Evolutionary conservation across 768 basidiomycete species (phyloP).

Genomic region (Leccinum longicurvipes): DNA sequence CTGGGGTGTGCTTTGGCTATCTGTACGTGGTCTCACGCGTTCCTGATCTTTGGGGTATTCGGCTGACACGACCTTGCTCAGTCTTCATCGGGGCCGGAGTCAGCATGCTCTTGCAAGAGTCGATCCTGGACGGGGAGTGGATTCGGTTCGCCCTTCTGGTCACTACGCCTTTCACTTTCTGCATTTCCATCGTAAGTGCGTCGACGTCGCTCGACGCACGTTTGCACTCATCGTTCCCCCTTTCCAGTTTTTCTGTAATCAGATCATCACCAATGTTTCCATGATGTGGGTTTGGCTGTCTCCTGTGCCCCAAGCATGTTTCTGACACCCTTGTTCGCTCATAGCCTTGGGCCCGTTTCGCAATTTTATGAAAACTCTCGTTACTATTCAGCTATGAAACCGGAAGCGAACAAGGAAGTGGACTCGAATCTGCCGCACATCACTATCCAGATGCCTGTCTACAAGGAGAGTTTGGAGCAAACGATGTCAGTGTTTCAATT

Average conservation of each 20-base stretch:
- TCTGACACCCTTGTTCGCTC: background rate
- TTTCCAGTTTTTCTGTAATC: slow-evolving; percentile 67
- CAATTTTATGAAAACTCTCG: slow-evolving; percentile 83
- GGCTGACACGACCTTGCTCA: slow-evolving; percentile 26
- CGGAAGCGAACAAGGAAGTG: slow-evolving; percentile 58
- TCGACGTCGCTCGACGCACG: background rate
- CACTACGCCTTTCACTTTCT: slow-evolving; percentile 70
- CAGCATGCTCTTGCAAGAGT: slow-evolving; percentile 60
- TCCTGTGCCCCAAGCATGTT: slow-evolving; percentile 31
- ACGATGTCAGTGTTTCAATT: slow-evolving; percentile 60
- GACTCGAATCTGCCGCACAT: slow-evolving; percentile 69
- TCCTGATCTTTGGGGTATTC: background rate
- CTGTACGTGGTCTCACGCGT: slow-evolving; percentile 42
- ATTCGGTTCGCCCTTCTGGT: slow-evolving; percentile 62
- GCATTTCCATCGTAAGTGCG: slow-evolving; percentile 64
- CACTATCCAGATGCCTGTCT: slow-evolving; percentile 82
- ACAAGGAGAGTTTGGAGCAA: slow-evolving; percentile 80
- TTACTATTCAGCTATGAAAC: slow-evolving; percentile 73
- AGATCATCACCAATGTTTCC: slow-evolving; percentile 60
- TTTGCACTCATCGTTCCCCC: slow-evolving; percentile 1
- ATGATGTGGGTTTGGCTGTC: slow-evolving; percentile 41
- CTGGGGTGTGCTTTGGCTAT: slow-evolving; percentile 60
- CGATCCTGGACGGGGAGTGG: slow-evolving; percentile 59
- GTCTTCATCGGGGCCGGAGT: slow-evolving; percentile 69
- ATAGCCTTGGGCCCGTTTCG: slow-evolving; percentile 75